A percentile compares a stretch with the other conserved stretches of the same genome.
These are phyloP conservation scores for Hypoxylon sp. DNA, from an alignment of 2,329 filamentous ascomycete genomes.

Conservation along the genomic window DNA sequence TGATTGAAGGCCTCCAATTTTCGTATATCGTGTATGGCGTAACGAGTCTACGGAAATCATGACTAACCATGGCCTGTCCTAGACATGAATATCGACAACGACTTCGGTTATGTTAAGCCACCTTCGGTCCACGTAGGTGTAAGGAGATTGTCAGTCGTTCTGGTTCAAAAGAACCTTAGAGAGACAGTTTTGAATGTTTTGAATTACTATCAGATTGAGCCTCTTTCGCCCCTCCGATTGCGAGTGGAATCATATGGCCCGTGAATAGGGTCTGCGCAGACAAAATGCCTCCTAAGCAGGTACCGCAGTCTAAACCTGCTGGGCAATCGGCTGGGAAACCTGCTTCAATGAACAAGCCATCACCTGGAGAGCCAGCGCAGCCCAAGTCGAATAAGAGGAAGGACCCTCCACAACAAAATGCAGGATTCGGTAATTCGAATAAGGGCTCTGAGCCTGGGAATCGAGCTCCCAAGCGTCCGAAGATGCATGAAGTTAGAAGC, in stretches of 20 bases:
- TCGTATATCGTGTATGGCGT: conserved; percentile 11
- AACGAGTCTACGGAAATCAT: conserved; percentile 5
- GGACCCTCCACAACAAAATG: conserved; percentile 38
- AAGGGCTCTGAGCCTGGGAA: conserved; percentile 47
- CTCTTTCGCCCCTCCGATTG: neutral
- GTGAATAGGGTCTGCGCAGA: conserved; percentile 5
- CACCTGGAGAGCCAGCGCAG: conserved; percentile 20
- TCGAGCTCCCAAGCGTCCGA: conserved; percentile 59
- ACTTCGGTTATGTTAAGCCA: neutral
- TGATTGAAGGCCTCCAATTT: conserved; percentile 6
- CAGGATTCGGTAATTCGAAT: conserved; percentile 45
- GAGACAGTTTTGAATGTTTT: neutral
- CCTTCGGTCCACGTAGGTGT: neutral
- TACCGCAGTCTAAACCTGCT: conserved; percentile 34
- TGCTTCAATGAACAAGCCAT: conserved; percentile 22
- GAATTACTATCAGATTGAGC: too few species aligned
- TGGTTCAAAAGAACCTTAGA: neutral
- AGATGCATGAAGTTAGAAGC: conserved; percentile 61
- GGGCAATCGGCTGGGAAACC: conserved; percentile 25
- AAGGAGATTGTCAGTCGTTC: neutral
- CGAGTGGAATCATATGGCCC: conserved; percentile 17
- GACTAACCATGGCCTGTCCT: neutral
- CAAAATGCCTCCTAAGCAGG: conserved; percentile 44
- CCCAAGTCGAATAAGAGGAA: conserved; percentile 49
- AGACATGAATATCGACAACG: neutral